These are phyloP conservation scores for Zostera marina DNA, from an alignment of 116 monocot genomes.

Conservation along the genomic window DNA sequence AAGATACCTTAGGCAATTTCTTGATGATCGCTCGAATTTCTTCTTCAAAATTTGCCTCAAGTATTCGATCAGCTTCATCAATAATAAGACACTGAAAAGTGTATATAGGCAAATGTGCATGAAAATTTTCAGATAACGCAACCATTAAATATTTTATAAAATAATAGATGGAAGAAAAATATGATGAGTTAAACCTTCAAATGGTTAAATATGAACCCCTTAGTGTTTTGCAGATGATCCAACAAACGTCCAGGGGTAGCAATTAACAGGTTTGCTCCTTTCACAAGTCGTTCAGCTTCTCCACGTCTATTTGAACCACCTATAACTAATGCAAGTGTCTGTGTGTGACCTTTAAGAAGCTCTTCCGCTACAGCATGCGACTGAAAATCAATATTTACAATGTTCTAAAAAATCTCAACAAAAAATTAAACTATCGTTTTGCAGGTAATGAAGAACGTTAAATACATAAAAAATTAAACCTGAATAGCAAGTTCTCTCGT, in stretches of 20 bases:
- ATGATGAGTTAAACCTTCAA: slow-evolving; percentile 22
- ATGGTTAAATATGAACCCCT: slow-evolving; percentile 82
- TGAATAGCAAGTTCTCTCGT: slow-evolving; percentile 94
- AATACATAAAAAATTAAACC: too few relatives aligned
- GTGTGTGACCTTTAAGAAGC: slow-evolving; percentile 72
- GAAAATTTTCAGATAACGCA: not conserved
- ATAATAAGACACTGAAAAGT: slow-evolving; percentile 73
- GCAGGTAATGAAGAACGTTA: too few relatives aligned
- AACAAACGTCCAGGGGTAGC: slow-evolving; percentile 90
- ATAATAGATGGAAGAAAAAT: not conserved
- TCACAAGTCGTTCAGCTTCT: slow-evolving; percentile 75
- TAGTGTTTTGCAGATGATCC: slow-evolving; percentile 83
- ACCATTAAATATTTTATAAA: not conserved
- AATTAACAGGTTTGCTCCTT: slow-evolving; percentile 70
- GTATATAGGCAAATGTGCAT: not conserved
- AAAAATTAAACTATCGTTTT: too few relatives aligned
- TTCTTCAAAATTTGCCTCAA: slow-evolving; percentile 94
- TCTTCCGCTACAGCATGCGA: slow-evolving; percentile 83
- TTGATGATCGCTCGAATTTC: slow-evolving; percentile 91
- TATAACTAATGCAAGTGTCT: slow-evolving; percentile 77
- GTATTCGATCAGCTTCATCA: slow-evolving; percentile 95
- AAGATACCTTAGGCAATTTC: slow-evolving; percentile 62
- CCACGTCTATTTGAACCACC: slow-evolving; percentile 51
- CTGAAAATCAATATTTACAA: slow-evolving; percentile 17
- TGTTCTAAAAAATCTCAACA: too few relatives aligned